Evolutionary conservation across 495 filamentous ascomycete genomes (phyloP).

Genomic region (Hypoxylon perforatum): DNA sequence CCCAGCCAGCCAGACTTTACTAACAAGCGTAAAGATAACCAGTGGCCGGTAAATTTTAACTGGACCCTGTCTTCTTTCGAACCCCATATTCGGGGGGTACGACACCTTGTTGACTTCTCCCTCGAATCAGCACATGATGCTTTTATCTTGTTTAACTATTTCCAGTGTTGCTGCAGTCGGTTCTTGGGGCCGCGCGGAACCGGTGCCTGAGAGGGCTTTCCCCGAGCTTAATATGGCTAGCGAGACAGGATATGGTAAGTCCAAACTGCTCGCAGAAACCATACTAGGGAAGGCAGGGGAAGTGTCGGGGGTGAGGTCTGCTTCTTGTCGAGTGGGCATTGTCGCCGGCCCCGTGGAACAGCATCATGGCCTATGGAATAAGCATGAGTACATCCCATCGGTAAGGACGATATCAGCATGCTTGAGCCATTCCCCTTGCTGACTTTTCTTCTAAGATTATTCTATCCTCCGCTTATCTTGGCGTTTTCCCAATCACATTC

Average conservation of each 20-base stretch:
- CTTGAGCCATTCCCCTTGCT: neutral
- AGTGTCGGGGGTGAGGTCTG: conserved; percentile 3
- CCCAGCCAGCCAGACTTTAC: neutral
- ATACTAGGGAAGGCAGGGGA: conserved; percentile 4
- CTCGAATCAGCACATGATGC: conserved; percentile 44
- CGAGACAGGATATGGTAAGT: conserved; percentile 14
- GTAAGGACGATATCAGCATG: neutral
- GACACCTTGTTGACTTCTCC: conserved; percentile 58
- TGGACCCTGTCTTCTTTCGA: conserved; percentile 63
- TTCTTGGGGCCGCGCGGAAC: conserved; percentile 35
- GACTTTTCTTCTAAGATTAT: conserved; percentile 3
- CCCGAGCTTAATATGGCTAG: neutral
- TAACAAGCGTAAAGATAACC: conserved; percentile 54
- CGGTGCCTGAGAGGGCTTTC: conserved; percentile 6
- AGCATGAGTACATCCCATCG: conserved; percentile 9
- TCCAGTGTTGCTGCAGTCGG: conserved; percentile 57
- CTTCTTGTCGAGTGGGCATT: conserved; percentile 14
- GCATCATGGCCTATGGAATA: neutral
- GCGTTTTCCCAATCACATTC: conserved; percentile 2
- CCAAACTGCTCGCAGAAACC: conserved; percentile 8
- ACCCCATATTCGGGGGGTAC: conserved; percentile 58
- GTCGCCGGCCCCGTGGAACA: conserved; percentile 16
- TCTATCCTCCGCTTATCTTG: neutral
- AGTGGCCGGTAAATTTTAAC: conserved; percentile 74
- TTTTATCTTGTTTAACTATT: conserved; percentile 58